Evolutionary conservation across 345 rosid genomes (phyloP), one percentile per base, ranked within the genome.

Genomic region (Eucalyptus curtisii): DNA sequence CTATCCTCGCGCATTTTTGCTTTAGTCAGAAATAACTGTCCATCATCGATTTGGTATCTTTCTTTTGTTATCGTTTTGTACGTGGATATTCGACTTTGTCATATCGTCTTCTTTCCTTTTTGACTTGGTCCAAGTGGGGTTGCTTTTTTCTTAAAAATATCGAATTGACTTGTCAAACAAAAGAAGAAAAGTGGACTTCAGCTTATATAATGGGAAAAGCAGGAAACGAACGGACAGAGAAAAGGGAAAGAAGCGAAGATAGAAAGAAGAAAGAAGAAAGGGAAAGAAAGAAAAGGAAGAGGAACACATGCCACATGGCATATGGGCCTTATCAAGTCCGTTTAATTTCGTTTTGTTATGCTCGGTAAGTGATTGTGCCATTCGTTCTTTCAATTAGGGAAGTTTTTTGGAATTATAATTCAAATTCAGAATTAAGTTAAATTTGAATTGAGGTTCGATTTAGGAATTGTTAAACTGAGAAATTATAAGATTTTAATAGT

Each of bases 361-460:
- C 4, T 55, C 3, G 0, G 2, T 24, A 22, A 55, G 59, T 22
- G 27, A 55, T 55, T 1, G 1, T 0, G 13, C 27, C 61, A 0
- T 9, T 55, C 3, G 2, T 55, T 53, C 57, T 53, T 53, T 8
- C 61, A 5, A 55, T 55, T 1, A 8, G 11, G 9, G 12, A 55
- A 55, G 30, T 24, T 55, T n/a, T 22, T 22, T 24, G 30, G 6
- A 55, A 55, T 22, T 55, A 55, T 3, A 1, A 24, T 24, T 55
- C 61, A 22, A 55, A 55, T 55, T 11, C 1, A 55, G 61, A 24
- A 55, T 9, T 22, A 8, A 55, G 61, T 55, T 55, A 22, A 22
- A 55, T 4, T 22, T 55, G 61, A 55, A 55, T 55, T 8, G 61
- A 55, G 61, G 30, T 55, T 4, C 27, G 0, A 55, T 55, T 55